Conservation (phyloP, 2,329 filamentous ascomycete genomes). For the Elsinoe batatas region DNA sequence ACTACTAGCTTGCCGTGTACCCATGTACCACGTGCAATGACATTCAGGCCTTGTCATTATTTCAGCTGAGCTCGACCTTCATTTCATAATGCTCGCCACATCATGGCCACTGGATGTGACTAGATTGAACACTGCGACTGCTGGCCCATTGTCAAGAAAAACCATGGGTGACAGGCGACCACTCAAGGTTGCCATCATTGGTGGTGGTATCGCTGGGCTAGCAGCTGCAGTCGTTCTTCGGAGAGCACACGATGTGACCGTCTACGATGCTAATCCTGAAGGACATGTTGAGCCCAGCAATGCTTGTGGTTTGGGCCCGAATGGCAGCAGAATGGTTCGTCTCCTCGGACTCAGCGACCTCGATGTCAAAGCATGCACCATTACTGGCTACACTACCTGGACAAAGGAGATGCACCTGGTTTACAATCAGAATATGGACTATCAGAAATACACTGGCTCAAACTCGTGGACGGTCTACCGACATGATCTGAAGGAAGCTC, state of each 20-base stretch:
- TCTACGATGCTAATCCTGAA: neutral
- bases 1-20: neutral
- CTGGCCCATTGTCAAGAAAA: neutral
- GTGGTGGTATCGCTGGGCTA: slow-evolving; percentile 14
- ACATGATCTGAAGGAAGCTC: neutral
- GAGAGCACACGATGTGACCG: slow-evolving; percentile 11
- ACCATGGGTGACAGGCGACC: slow-evolving; percentile 3
- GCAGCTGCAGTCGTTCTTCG: slow-evolving; percentile 13
- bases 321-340: neutral
- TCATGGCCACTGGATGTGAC: neutral
- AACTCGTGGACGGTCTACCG: slow-evolving; percentile 5
- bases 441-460: slow-evolving; percentile 5
- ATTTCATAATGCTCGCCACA: neutral
- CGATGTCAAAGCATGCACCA: slow-evolving; percentile 4
- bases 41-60: neutral
- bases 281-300: slow-evolving; percentile 1
- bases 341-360: neutral
- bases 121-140: neutral
- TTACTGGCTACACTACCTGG: slow-evolving; percentile 9
- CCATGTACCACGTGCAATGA: slow-evolving; percentile 7
- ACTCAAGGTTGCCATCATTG: slow-evolving; percentile 13
- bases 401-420: slow-evolving; percentile 3
- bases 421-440: slow-evolving; percentile 6
- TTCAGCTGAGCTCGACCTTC: neutral
- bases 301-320: slow-evolving; percentile 11